phyloP scores from a whole-genome alignment of 768 basidiomycete genomes.

The Lactarius hatsudake region DNA sequence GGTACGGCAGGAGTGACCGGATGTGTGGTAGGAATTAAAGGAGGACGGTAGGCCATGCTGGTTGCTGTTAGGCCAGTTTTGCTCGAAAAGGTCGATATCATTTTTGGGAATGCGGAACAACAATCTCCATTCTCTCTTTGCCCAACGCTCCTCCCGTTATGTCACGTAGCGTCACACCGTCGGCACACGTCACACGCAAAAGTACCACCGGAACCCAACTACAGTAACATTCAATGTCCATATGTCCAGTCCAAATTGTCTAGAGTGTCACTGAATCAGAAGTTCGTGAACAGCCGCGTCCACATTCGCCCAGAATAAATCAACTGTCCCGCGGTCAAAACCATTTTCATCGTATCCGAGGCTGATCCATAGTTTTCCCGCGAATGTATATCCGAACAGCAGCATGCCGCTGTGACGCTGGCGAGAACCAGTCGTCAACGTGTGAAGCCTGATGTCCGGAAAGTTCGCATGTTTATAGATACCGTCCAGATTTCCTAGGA shows the following conservation, averaged over 20 bases:
- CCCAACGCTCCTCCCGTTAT: background rate
- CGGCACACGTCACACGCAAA: background rate
- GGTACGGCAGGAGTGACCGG: background rate
- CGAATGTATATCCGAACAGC: constrained; percentile 78
- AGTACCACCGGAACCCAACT: background rate
- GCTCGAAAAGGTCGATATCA: constrained; percentile 29
- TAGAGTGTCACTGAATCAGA: constrained; percentile 36
- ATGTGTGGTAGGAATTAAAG: constrained; percentile 13
- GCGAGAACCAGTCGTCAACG: constrained; percentile 80
- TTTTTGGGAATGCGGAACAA: constrained; percentile 13
- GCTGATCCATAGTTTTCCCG: constrained; percentile 72
- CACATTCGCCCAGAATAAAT: constrained; percentile 65
- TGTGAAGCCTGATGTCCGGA: constrained; percentile 56
- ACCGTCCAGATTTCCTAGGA: constrained; percentile 82
- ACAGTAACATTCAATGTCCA: constrained; percentile 3
- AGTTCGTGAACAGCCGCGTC: constrained; percentile 56
- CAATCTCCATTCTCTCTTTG: background rate
- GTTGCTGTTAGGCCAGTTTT: constrained; percentile 20
- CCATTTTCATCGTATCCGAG: constrained; percentile 79
- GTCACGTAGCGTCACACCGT: background rate
- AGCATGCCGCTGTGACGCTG: constrained; percentile 76
- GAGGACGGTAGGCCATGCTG: constrained; percentile 28
- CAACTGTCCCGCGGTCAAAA: constrained; percentile 58
- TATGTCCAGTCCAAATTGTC: background rate
- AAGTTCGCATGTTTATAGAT: constrained; percentile 70